These are phyloP conservation scores for Psidium friedrichsthalianum DNA, from an alignment of 345 rosid genomes.

Conservation along the genomic window DNA sequence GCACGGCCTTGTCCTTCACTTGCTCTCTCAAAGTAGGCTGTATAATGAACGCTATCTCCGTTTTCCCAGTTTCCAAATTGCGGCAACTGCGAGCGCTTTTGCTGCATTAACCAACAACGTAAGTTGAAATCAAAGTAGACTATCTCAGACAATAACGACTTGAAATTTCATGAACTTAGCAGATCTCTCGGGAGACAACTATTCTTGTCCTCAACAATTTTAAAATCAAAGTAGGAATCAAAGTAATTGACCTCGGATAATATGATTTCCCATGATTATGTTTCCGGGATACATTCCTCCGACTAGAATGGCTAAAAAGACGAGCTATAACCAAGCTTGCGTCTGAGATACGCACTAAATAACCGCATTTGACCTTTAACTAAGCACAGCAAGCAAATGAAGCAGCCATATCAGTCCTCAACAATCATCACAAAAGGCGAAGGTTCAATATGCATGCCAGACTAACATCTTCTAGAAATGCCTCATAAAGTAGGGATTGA, in stretches of 20 bases:
- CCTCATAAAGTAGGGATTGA: not conserved
- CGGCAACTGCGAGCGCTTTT: slow-evolving; percentile 9
- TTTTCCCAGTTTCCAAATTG: slow-evolving; percentile 25
- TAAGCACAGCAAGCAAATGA: not conserved
- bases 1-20: not conserved
- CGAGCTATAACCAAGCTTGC: not conserved
- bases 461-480: not conserved
- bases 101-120: not conserved
- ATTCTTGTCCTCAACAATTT: not conserved
- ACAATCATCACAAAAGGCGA: not conserved
- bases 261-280: not conserved
- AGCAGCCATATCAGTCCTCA: not conserved
- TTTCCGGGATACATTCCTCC: not conserved
- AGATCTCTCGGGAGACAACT: not conserved
- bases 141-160: not conserved
- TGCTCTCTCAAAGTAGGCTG: slow-evolving; percentile 17
- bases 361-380: not conserved
- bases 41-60: slow-evolving; percentile 13
- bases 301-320: not conserved
- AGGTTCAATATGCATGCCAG: not conserved
- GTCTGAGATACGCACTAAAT: not conserved
- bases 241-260: not conserved
- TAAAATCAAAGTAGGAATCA: not conserved
- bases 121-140: not conserved
- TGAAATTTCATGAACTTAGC: not conserved